Base-by-base conservation (phyloP, 2,329 filamentous ascomycete genomes). In the Chrysoporthe cubensis region DNA sequence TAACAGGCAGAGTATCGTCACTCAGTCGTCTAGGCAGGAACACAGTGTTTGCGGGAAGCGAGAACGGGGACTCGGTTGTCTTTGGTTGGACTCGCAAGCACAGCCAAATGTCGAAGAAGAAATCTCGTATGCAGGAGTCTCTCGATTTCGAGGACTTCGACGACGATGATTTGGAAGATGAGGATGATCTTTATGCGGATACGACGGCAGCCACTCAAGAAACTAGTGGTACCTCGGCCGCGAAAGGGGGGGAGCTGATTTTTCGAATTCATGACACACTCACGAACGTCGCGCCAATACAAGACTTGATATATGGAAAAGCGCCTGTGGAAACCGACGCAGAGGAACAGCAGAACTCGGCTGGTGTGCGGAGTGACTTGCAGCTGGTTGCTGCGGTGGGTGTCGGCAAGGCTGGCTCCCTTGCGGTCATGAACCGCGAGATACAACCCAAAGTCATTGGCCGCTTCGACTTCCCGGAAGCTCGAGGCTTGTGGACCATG, bases 31-130 rank as follows among this genome's bases (percentile, higher is more conserved):
- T 98, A 3, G 87, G 88, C 4, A 87, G 88, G 65, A 88, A 90
- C 13, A 84, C 85, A 21, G 76, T 98, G 43, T 99, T 99, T 75
- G 79, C 97, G 34, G 96, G 95, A 14, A 97, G 93, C 74, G 93
- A 97, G 75, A 87, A 90, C 66, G 87, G 89, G 9, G 92, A 98
- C 72, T 96, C 95, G 0, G 78, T 92, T 1, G 84, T 99, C 4
- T 77, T 99, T 37, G 90, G 92, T 32, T 97, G 94, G 91, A 88
- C 87, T 48, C 86, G 87, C 70, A 91, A 90, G 72, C 85, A 89
- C 65, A 80, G 82, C 13, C 86, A 88, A 69, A 73, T 83, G 2
- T 86, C 86, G 62, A 90, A 89, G 73, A 88, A 88, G 65, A 91
- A 89, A 72, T 84, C 86, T 34, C 86, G 89, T 54, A 77, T 86